phyloP scores from a whole-genome alignment of 2,329 filamentous ascomycete species.

The Truncatella angustata region DNA sequence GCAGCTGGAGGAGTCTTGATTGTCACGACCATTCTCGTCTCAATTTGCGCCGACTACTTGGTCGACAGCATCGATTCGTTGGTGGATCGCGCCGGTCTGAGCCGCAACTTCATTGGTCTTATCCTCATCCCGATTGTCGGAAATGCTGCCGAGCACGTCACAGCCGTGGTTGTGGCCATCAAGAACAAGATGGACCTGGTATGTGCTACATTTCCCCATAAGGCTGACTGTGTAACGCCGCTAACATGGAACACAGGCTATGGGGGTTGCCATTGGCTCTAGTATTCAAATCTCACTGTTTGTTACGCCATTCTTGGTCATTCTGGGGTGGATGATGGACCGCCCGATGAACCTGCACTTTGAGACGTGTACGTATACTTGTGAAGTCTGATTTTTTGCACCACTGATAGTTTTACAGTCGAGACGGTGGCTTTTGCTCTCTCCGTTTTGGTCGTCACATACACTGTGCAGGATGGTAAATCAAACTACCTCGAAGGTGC shows the following conservation, averaged over 20 bases:
- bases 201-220: constrained; percentile 7
- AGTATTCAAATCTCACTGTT: constrained; percentile 81
- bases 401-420: constrained; percentile 38
- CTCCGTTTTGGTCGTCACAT: constrained; percentile 72
- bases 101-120: constrained; percentile 77
- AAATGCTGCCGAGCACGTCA: constrained; percentile 79
- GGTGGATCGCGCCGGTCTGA: constrained; percentile 68
- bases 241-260: constrained; percentile 45
- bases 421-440: constrained; percentile 77
- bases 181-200: constrained; percentile 72
- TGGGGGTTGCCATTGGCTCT: constrained; percentile 79
- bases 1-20: constrained; percentile 67
- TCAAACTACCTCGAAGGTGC: constrained; percentile 83
- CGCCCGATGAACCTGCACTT: constrained; percentile 77
- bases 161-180: constrained; percentile 73
- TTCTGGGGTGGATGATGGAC: constrained; percentile 74
- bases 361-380: constrained; percentile 54
- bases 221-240: neutral
- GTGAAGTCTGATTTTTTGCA: neutral
- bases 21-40: constrained; percentile 66
- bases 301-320: constrained; percentile 76
- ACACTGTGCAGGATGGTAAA: constrained; percentile 76
- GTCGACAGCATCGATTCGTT: constrained; percentile 74
- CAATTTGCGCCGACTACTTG: constrained; percentile 73
- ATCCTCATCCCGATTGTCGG: constrained; percentile 78